A percentile compares a stretch with the other conserved stretches of the same genome.
phyloP scores from a whole-genome alignment of 768 basidiomycete species.

The Xerocomellus intermedius region DNA sequence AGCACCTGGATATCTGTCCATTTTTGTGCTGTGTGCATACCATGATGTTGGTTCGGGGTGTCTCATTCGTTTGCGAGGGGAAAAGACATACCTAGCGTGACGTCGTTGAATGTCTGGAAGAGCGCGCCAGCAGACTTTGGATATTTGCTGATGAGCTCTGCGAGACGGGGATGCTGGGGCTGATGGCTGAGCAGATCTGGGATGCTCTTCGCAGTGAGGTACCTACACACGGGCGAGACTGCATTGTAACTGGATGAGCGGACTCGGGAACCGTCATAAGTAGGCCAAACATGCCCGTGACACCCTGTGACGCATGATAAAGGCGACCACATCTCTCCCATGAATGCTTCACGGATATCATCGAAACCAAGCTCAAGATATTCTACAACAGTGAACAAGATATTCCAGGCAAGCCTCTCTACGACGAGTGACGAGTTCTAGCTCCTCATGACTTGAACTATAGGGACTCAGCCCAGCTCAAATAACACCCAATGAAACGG shows the following conservation, averaged over 20 bases:
- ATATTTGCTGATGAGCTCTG: constrained; percentile 54
- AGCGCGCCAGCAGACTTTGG: constrained; percentile 58
- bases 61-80: not conserved
- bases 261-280: no score
- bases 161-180: constrained; percentile 46
- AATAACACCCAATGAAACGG: constrained; percentile 44
- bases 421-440: not conserved
- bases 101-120: constrained; percentile 77
- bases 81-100: constrained; percentile 50
- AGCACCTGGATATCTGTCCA: constrained; percentile 66
- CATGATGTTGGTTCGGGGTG: not conserved
- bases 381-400: constrained; percentile 44
- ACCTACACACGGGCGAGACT: constrained; percentile 27
- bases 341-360: constrained; percentile 15
- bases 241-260: constrained; percentile 10
- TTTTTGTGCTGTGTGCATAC: constrained; percentile 56
- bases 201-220: not conserved
- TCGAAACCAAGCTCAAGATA: constrained; percentile 45
- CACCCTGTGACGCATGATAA: no score
- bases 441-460: not conserved
- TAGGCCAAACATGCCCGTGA: no score
- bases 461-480: constrained; percentile 44
- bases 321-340: not conserved
- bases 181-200: constrained; percentile 2
- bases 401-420: constrained; percentile 40